These are phyloP conservation scores for Dissoconium aciculare DNA, from an alignment of 2,329 filamentous ascomycete genomes.

Conservation along the genomic window DNA sequence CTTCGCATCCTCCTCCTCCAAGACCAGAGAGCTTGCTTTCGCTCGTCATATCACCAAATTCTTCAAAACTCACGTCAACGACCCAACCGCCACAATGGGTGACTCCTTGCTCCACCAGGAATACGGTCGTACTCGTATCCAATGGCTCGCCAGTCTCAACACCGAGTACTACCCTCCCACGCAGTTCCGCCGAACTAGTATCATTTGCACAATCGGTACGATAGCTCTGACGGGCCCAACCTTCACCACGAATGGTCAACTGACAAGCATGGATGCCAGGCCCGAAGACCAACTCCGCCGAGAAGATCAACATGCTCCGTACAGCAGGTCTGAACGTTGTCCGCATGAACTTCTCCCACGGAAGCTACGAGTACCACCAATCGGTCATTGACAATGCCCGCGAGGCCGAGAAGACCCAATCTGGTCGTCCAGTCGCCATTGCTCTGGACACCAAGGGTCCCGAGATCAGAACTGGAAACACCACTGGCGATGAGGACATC, in stretches of 20 bases:
- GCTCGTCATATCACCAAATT: no score
- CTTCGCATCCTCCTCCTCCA: no score
- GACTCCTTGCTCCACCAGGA: conserved; percentile 75
- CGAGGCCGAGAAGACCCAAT: conserved; percentile 61
- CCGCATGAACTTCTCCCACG: conserved; percentile 99
- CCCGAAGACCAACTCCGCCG: conserved; percentile 95
- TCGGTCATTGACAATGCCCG: conserved; percentile 94
- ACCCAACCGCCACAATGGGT: conserved; percentile 35
- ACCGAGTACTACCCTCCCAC: conserved; percentile 74
- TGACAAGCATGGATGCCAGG: conserved; percentile 27
- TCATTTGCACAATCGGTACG: conserved; percentile 90
- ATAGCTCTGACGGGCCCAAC: neutral
- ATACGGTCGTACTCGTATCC: conserved; percentile 53
- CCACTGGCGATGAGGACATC: conserved; percentile 53
- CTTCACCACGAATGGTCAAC: conserved; percentile 2
- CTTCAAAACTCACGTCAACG: no score
- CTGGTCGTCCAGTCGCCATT: conserved; percentile 83
- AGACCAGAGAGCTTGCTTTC: no score
- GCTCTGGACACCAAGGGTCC: conserved; percentile 78
- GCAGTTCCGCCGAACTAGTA: conserved; percentile 91
- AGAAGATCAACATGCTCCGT: conserved; percentile 91
- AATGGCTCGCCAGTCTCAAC: conserved; percentile 66
- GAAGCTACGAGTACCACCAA: conserved; percentile 91
- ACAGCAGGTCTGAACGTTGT: conserved; percentile 86
- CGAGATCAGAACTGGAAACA: conserved; percentile 74